Conservation (phyloP, 306 rosid species). For the Coriaria nepalensis region DNA sequence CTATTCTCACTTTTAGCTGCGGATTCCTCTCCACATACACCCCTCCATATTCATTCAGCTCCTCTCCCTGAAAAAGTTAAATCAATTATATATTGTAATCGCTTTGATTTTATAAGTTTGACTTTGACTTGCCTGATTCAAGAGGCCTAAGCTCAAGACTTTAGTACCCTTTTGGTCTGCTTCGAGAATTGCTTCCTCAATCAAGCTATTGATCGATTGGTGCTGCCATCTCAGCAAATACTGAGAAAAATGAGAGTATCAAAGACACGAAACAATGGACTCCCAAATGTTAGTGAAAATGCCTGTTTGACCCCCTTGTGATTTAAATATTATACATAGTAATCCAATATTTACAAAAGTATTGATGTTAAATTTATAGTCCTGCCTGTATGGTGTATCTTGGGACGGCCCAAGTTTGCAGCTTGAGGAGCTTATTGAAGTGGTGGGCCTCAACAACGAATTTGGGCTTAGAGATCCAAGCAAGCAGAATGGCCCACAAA, state of each 20-base stretch:
- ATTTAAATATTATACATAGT: not conserved
- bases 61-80: slow-evolving; percentile 59
- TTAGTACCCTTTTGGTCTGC: slow-evolving; percentile 14
- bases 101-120: too few relatives aligned
- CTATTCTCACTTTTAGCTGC: slow-evolving; percentile 41
- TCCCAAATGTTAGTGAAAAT: too few relatives aligned
- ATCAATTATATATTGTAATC: too few relatives aligned
- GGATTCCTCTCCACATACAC: slow-evolving; percentile 35
- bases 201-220: slow-evolving; percentile 12
- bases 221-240: slow-evolving; percentile 11
- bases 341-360: too few relatives aligned
- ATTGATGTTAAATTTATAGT: not conserved
- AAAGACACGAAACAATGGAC: too few relatives aligned
- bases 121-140: slow-evolving; percentile 16
- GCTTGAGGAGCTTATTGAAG: slow-evolving; percentile 25
- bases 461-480: slow-evolving; percentile 28
- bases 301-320: too few relatives aligned
- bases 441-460: slow-evolving; percentile 33
- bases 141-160: slow-evolving; percentile 14
- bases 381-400: slow-evolving; percentile 45
- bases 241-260: too few relatives aligned
- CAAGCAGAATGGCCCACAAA: slow-evolving; percentile 22
- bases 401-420: slow-evolving; percentile 61
- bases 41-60: slow-evolving; percentile 48
- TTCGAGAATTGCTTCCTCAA: slow-evolving; percentile 13